Conservation (phyloP, 768 basidiomycete species). For the Grammothele lineata region DNA sequence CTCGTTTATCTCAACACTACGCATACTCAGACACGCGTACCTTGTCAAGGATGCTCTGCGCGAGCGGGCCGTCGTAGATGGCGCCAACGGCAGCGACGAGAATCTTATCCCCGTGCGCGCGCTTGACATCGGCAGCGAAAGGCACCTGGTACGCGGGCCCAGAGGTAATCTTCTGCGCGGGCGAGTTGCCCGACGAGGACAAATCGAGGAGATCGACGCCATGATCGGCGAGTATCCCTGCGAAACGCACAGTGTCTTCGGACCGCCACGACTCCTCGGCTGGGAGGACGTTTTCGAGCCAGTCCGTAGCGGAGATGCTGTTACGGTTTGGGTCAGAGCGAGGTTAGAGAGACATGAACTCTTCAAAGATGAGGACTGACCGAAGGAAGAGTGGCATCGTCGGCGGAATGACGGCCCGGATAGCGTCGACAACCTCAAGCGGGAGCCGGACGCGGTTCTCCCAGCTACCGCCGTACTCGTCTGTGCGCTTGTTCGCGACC, state of each 20-base stretch:
- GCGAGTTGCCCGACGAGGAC: constrained; percentile 56
- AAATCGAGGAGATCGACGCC: constrained; percentile 77
- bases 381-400: constrained; percentile 70
- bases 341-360: constrained; percentile 31
- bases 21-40: no score
- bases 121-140: constrained; percentile 34
- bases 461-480: constrained; percentile 44
- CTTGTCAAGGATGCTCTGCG: constrained; percentile 53
- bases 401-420: constrained; percentile 54
- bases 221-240: constrained; percentile 49
- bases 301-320: constrained; percentile 71
- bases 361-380: constrained; percentile 28
- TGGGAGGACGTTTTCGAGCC: constrained; percentile 55
- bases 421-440: constrained; percentile 57
- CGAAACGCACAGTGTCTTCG: constrained; percentile 62
- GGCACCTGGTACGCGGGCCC: constrained; percentile 16
- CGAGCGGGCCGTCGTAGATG: constrained; percentile 51
- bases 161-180: constrained; percentile 40
- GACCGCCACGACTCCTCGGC: constrained; percentile 61
- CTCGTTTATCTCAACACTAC: no score
- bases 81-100: constrained; percentile 52
- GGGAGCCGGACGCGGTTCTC: constrained; percentile 51
- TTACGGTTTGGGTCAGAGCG: background rate
- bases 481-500: constrained; percentile 36
- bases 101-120: constrained; percentile 37